A percentile compares a stretch with the other conserved stretches of the same genome.
These are phyloP conservation scores for Aspergillus pseudonomiae DNA, from an alignment of 2,329 filamentous ascomycete species.

Conservation along the genomic window DNA sequence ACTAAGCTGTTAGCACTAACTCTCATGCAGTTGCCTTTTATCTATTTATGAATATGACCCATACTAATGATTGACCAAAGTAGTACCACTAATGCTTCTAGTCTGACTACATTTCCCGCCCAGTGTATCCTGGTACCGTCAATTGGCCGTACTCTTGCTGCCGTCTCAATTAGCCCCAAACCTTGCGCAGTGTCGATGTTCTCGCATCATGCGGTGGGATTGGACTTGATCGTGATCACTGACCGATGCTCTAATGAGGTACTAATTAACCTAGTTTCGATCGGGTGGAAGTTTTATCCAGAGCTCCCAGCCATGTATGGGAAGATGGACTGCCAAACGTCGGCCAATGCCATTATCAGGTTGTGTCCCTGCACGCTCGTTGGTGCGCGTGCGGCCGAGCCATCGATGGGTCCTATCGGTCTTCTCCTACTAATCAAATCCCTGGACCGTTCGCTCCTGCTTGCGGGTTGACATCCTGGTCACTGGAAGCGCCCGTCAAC, in stretches of 20 bases:
- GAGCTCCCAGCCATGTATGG: neutral
- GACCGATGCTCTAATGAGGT: neutral
- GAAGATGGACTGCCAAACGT: slow-evolving; percentile 7
- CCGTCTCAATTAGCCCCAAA: slow-evolving; percentile 6
- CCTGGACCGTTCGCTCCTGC: slow-evolving; percentile 18
- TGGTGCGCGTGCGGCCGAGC: slow-evolving; percentile 32
- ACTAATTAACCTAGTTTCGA: neutral
- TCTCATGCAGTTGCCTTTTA: neutral
- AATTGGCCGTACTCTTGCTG: slow-evolving; percentile 8
- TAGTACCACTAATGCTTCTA: neutral
- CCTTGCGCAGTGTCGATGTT: neutral
- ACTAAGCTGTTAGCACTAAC: neutral
- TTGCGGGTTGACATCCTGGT: slow-evolving; percentile 17
- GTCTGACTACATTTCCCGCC: neutral
- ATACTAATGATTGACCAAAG: neutral
- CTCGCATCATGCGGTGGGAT: neutral
- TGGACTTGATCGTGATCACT: neutral
- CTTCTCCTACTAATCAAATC: slow-evolving; percentile 36
- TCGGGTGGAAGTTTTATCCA: neutral
- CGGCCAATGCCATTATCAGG: slow-evolving; percentile 17
- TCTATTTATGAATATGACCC: slow-evolving; percentile 5
- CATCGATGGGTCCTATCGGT: slow-evolving; percentile 32
- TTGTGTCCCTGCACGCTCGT: slow-evolving; percentile 31
- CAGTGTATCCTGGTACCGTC: neutral
- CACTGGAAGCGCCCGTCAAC: slow-evolving; percentile 31